Base-by-base conservation (phyloP, 2,329 filamentous ascomycete species). In the Cladophialophora psammophila region DNA sequence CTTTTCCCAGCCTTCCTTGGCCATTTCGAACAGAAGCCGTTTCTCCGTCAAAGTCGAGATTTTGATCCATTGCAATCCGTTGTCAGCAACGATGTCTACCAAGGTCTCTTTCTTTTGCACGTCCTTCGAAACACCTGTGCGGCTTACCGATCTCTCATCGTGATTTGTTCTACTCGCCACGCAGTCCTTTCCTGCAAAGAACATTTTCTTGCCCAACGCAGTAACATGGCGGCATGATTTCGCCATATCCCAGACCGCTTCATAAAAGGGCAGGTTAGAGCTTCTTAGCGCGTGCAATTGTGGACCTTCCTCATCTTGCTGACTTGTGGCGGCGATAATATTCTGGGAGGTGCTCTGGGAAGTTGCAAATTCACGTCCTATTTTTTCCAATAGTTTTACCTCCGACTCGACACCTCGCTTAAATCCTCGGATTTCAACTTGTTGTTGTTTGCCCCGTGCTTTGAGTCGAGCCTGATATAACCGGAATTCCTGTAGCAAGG, bases 11-110 rank as follows among this genome's bases (percentile, higher is more conserved):
- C 89, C 88, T 65, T 88, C 84, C 75, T 90, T 90, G 3, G 90
- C 89, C 69, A 91, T 83, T 71, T 91, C 89, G 74, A 89, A 89
- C 18, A 91, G 77, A 35, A 92, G 78, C 60, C 88, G 82, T 65
- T 83, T 87, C 70, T 90, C 85, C 0, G 87, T 89, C 31, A 90
- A 80, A 4, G 88, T 89, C 5, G 87, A 90, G 1, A 91, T 85
- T 75, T 91, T 91, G 62, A 89, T 84, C 90, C 89, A 92, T 72
- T 88, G 83, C 65, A 83, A 78, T 10, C 89, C 89, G 74, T 87
- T 83, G 64, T 87, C 81, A 1, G 87, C 83, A 32, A 91, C 85
- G 54, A 90, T 85, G 77, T 92, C 89, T 3, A 91, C 87, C 60
- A 86, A 78, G 0, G 86, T 86, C 67, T 82, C 83, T 40, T 79